These are phyloP conservation scores for Pseudogymnoascus sp. DNA, from an alignment of 2,329 filamentous ascomycete species.

Conservation along the genomic window DNA sequence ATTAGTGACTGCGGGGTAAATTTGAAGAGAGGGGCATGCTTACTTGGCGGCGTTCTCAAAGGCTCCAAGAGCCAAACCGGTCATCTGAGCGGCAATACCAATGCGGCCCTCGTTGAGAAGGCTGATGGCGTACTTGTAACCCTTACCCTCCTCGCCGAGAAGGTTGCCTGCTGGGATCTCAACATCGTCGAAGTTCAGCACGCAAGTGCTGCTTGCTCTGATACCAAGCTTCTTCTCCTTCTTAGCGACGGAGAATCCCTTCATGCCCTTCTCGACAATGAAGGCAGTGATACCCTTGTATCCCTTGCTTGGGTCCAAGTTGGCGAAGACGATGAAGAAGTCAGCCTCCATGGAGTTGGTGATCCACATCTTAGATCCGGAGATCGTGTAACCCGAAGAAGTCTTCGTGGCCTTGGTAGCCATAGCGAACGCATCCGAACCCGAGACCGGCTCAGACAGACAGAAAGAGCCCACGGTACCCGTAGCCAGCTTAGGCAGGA, in stretches of 20 bases:
- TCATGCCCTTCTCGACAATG: constrained; percentile 79
- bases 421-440: constrained; percentile 92
- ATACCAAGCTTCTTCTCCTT: constrained; percentile 99
- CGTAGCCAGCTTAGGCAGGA: constrained; percentile 82
- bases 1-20: constrained; percentile 15
- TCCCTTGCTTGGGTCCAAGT: constrained; percentile 81
- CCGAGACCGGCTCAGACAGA: constrained; percentile 83
- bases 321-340: constrained; percentile 97
- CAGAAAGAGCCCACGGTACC: constrained; percentile 87
- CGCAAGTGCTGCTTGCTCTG: constrained; percentile 89
- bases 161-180: constrained; percentile 81
- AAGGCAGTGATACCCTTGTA: constrained; percentile 98
- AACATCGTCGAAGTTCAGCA: constrained; percentile 95
- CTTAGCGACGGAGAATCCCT: constrained; percentile 92
- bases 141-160: constrained; percentile 78
- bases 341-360: constrained; percentile 91
- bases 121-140: constrained; percentile 96
- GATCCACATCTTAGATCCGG: constrained; percentile 99
- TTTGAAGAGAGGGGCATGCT: constrained; percentile 24
- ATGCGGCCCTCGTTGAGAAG: constrained; percentile 95
- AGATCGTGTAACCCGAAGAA: constrained; percentile 74
- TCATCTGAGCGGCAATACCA: constrained; percentile 98
- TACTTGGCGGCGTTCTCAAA: constrained; percentile 80
- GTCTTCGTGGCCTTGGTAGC: constrained; percentile 85
- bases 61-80: constrained; percentile 83